Evolutionary conservation across 148 eudicot species (phyloP), one percentile per base, ranked within the genome.

Genomic region (Rhododendron ferrugineum): DNA sequence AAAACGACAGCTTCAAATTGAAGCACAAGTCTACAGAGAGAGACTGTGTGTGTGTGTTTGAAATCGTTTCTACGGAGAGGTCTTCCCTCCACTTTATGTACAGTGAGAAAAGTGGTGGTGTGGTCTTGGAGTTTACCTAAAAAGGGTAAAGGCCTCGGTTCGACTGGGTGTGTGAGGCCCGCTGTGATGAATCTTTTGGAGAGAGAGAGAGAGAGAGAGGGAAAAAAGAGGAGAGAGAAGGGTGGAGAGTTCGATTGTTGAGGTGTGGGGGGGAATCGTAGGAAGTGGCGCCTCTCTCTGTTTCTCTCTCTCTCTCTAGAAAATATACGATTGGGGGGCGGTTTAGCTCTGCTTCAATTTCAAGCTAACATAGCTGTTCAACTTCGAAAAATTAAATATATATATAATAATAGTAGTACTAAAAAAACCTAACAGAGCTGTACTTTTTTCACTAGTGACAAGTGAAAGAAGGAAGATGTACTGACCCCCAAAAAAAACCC

Each of bases 1-100:
- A 28, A 83, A 76, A 86, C 90, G 89, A 89, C 91, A 93, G 98
- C 95, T 92, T 93, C 87, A 92, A 88, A 88, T 75, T 88, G 88
- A 95, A 92, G 96, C 96, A 92, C 90, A 80, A 49, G 84, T 26
- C 73, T 15, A 11, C 8, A 44, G 77, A 18, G 20, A 60, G 77
- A 18, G 20, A 78, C 44, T 40, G 44, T 40, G 44, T 6, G 44
- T 34, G 73, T 46, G 37, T 32, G 70, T 84, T 88, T 79, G 88
- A 86, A 90, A 87, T 82, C 37, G 64, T 14, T 37, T 40, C 0
- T 82, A 52, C 37, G n/a, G 4, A 26, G 47, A 46, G 32, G 23
- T 73, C 83, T 89, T 88, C 90, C 90, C 88, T 79, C 87, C 87
- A 75, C 56, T 82, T 82, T 86, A 73, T 64, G 84, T 34, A 62